A percentile compares a stretch with the other conserved stretches of the same genome.
Evolutionary conservation across 1,284 basidiomycete species (phyloP).

Genomic region (Fomitopsis betulina): DNA sequence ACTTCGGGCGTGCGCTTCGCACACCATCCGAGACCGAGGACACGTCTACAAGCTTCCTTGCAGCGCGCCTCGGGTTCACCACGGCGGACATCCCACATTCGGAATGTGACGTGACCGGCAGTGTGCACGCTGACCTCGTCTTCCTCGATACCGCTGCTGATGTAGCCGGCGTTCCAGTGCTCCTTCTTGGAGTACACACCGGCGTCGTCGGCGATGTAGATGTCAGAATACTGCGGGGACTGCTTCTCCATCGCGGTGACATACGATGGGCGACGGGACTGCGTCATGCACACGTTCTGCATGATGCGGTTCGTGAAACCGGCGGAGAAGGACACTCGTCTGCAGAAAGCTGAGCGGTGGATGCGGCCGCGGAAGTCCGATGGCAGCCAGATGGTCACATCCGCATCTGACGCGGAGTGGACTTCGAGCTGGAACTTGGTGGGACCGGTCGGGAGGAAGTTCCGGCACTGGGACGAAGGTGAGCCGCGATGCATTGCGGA

Average conservation of each 20-base stretch:
- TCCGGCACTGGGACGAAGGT: conserved; percentile 50
- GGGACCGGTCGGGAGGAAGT: conserved; percentile 44
- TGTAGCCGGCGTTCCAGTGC: conserved; percentile 12
- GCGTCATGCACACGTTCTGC: conserved; percentile 53
- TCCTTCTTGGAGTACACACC: conserved; percentile 10
- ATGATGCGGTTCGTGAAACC: conserved; percentile 70
- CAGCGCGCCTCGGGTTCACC: conserved; percentile 54
- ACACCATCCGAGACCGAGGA: conserved; percentile 50
- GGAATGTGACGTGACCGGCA: conserved; percentile 54
- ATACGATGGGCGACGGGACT: conserved; percentile 30
- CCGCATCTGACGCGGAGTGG: conserved; percentile 46
- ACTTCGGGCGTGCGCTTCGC: conserved; percentile 48
- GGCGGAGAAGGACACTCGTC: conserved; percentile 56
- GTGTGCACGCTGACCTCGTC: conserved; percentile 63
- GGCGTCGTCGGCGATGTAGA: conserved; percentile 24
- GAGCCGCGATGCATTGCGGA: not conserved
- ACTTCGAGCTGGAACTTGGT: conserved; percentile 62
- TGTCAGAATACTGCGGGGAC: conserved; percentile 26
- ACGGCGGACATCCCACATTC: conserved; percentile 73
- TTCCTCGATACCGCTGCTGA: conserved; percentile 26
- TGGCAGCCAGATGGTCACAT: conserved; percentile 69
- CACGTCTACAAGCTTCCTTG: conserved; percentile 57
- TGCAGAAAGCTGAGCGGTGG: conserved; percentile 37
- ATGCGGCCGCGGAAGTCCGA: conserved; percentile 72
- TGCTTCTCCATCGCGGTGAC: conserved; percentile 19